phyloP scores from a whole-genome alignment of 1,284 basidiomycete genomes.

The Pulveroboletus sp. region DNA sequence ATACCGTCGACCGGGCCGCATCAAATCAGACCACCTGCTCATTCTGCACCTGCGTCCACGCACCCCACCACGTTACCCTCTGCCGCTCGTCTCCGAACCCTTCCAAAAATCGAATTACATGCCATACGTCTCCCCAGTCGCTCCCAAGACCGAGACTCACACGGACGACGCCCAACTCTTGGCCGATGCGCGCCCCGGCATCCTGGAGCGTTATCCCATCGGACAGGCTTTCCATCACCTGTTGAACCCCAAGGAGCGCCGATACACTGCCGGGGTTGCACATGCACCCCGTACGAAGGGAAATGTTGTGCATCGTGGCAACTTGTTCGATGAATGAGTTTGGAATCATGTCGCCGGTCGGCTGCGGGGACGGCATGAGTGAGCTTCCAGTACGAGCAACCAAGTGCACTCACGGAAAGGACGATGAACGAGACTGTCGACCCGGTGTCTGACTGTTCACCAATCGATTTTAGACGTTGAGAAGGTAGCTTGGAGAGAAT shows the following conservation, averaged over 20 bases:
- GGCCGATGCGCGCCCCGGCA: slow-evolving; percentile 61
- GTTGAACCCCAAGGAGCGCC: slow-evolving; percentile 62
- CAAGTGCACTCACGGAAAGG: slow-evolving; percentile 51
- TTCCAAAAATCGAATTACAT: slow-evolving; percentile 57
- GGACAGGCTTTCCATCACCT: slow-evolving; percentile 65
- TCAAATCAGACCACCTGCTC: slow-evolving; percentile 32
- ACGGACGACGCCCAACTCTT: slow-evolving; percentile 72
- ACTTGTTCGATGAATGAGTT: slow-evolving; percentile 71
- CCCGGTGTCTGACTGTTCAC: slow-evolving; percentile 67
- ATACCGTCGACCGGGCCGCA: neutral
- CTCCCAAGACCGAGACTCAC: slow-evolving; percentile 76
- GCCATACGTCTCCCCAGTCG: slow-evolving; percentile 73
- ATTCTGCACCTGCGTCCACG: slow-evolving; percentile 31
- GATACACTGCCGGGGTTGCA: slow-evolving; percentile 82
- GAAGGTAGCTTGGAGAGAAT: slow-evolving; percentile 63
- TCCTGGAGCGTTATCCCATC: slow-evolving; percentile 59
- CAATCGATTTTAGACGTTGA: slow-evolving; percentile 53
- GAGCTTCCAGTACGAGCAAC: neutral
- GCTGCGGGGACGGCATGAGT: slow-evolving; percentile 40
- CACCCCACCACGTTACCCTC: slow-evolving; percentile 47
- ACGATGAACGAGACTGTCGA: slow-evolving; percentile 66
- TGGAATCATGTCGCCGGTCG: slow-evolving; percentile 63
- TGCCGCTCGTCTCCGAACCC: slow-evolving; percentile 47
- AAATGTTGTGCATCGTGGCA: slow-evolving; percentile 64
- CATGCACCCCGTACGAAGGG: slow-evolving; percentile 80